These are phyloP conservation scores for Diversispora eburnea DNA, from an alignment of 192 early-diverging fungal species.

Conservation along the genomic window DNA sequence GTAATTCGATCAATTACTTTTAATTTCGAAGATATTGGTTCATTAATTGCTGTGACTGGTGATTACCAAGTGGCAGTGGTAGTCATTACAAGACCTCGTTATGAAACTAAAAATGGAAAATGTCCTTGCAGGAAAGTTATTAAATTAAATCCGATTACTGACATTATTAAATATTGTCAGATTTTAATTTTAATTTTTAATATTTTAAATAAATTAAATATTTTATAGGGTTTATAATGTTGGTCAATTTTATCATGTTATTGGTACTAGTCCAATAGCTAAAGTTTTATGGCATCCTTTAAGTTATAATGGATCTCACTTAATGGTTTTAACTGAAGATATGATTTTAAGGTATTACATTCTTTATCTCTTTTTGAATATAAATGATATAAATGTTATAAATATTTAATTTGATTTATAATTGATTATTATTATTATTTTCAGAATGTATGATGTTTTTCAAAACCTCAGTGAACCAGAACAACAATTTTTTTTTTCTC, in stretches of 20 bases:
- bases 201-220: neutral
- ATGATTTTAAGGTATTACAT: constrained; percentile 50
- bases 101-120: constrained; percentile 33
- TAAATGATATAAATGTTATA: too few species aligned
- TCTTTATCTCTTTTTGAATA: neutral
- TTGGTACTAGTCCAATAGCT: constrained; percentile 43
- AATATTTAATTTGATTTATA: neutral
- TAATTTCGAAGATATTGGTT: constrained; percentile 50
- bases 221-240: constrained; percentile 27
- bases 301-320: constrained; percentile 62
- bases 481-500: constrained; percentile 55
- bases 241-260: constrained; percentile 29
- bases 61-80: constrained; percentile 55
- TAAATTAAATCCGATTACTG: neutral
- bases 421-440: neutral
- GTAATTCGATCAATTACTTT: constrained; percentile 52
- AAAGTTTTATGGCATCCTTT: constrained; percentile 82
- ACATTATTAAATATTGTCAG: neutral
- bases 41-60: constrained; percentile 59
- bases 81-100: constrained; percentile 48
- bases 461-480: constrained; percentile 61
- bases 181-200: constrained; percentile 1
- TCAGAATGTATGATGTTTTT: constrained; percentile 68
- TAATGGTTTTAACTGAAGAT: constrained; percentile 66
- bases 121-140: constrained; percentile 26